Base-by-base conservation (phyloP, 2,329 filamentous ascomycete species). In the Nemania sp. region DNA sequence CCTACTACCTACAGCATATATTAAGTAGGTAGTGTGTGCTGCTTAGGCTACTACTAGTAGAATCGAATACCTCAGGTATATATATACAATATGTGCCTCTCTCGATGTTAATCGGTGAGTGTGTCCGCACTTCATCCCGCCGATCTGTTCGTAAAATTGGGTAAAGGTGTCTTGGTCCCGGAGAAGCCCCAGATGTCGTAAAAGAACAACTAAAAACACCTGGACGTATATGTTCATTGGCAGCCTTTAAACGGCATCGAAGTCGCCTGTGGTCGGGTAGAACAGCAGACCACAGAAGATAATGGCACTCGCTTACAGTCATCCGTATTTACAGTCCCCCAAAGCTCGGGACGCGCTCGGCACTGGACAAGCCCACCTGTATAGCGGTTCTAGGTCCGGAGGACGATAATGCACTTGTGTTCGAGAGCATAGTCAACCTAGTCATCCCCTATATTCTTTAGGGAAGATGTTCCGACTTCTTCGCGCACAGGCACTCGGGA, bases 401-500 rank as follows among this genome's bases (percentile, higher is more conserved):
- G 2, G 20, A n/a, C 15, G 45, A 38, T 20, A 60, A 60, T 15
- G 29, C 27, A 4, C 2, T 26, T 15, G 29, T 38, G 6, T 51
- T 26, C 13, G 27, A 60, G 10, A 24, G 11, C 15, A 41, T 60
- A 13, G 57, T 51, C 1, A 20, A 43, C 11, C 43, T 45, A 5
- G 57, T n/a, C 6, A 60, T 60, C 10, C 27, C 43, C 4, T 6
- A 27, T 4, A 52, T 60, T 20, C 45, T 52, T 3, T 5, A 15
- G 7, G 57, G 57, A 1, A 10, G 7, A 1, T 51, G 45, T 18
- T 52, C 43, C 45, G 41, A 27, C 22, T 41, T 60, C 45, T 60
- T 60, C 45, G 45, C 57, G 2, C 52, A 60, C 22, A 45, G 57
- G 2, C 45, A 60, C 11, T 60, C 57, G 13, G 45, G 57, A 11